Conservation (phyloP, 1,139 yeast species). For the Geotrichum reessii region DNA sequence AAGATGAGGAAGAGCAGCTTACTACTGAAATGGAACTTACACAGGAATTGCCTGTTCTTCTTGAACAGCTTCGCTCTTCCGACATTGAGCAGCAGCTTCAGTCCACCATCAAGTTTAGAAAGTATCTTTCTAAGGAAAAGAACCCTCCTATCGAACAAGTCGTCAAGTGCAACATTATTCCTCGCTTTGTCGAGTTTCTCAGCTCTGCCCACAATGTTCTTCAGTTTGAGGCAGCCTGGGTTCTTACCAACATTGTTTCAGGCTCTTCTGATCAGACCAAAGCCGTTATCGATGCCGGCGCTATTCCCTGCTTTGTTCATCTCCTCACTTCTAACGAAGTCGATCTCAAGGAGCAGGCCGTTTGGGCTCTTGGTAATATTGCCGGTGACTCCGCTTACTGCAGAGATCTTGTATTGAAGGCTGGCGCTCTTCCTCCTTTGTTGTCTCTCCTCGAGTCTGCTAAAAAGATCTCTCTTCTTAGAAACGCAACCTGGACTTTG, state of each 20-base stretch:
- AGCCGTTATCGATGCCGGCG: conserved; percentile 86
- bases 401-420: conserved; percentile 79
- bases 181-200: conserved; percentile 84
- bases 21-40: conserved; percentile 38
- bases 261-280: conserved; percentile 87
- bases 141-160: conserved; percentile 97
- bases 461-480: conserved; percentile 70
- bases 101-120: conserved; percentile 90
- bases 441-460: conserved; percentile 71
- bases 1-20: conserved; percentile 41
- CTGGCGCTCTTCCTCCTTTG: conserved; percentile 88
- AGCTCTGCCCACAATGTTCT: conserved; percentile 70
- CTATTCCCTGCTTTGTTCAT: conserved; percentile 85
- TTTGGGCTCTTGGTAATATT: conserved; percentile 98
- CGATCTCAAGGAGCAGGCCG: conserved; percentile 96
- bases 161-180: conserved; percentile 88
- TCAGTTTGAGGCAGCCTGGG: conserved; percentile 99
- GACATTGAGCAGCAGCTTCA: conserved; percentile 78
- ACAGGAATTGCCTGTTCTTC: conserved; percentile 73
- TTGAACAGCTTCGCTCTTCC: conserved; percentile 69
- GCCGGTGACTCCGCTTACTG: conserved; percentile 92
- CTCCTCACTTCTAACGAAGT: conserved; percentile 72
- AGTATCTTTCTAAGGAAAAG: conserved; percentile 86
- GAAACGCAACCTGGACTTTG: conserved; percentile 98
- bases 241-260: conserved; percentile 95